These are phyloP conservation scores for Teratosphaeriaceae sp. DNA, from an alignment of 2,329 filamentous ascomycete genomes.

Conservation along the genomic window DNA sequence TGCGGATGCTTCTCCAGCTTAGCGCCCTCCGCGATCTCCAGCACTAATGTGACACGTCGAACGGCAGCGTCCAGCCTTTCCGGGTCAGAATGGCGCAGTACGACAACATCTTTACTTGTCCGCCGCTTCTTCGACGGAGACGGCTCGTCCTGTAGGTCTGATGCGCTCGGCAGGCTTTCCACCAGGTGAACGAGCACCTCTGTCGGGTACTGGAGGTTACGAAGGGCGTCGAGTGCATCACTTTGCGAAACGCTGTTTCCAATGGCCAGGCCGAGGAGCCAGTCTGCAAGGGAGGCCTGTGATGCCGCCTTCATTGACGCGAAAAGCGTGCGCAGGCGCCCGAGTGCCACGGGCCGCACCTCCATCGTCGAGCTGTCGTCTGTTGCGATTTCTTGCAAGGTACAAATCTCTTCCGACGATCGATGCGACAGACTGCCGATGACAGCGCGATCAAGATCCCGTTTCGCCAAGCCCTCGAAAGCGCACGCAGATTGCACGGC, in stretches of 20 bases:
- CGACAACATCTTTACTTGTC: slow-evolving; percentile 59
- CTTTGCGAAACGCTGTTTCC: slow-evolving; percentile 36
- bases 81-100: slow-evolving; percentile 55
- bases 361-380: slow-evolving; percentile 36
- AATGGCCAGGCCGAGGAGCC: slow-evolving; percentile 57
- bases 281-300: slow-evolving; percentile 53
- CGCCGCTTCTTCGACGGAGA: slow-evolving; percentile 73
- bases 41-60: slow-evolving; percentile 73
- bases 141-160: slow-evolving; percentile 63
- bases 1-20: slow-evolving; percentile 67
- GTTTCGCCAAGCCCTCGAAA: slow-evolving; percentile 38
- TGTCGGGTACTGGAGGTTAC: slow-evolving; percentile 65
- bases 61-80: slow-evolving; percentile 62
- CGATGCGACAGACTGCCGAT: slow-evolving; percentile 48
- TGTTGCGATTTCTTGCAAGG: slow-evolving; percentile 46
- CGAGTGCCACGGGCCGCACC: slow-evolving; percentile 61
- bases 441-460: slow-evolving; percentile 44
- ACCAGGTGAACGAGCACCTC: slow-evolving; percentile 66
- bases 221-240: slow-evolving; percentile 65
- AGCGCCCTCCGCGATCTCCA: slow-evolving; percentile 81
- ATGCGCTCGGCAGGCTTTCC: slow-evolving; percentile 64
- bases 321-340: slow-evolving; percentile 67
- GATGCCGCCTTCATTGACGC: slow-evolving; percentile 58
- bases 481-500: slow-evolving; percentile 47
- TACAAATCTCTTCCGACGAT: slow-evolving; percentile 51